These are phyloP conservation scores for Syzygium aqueum DNA, from an alignment of 345 rosid species.

Conservation along the genomic window DNA sequence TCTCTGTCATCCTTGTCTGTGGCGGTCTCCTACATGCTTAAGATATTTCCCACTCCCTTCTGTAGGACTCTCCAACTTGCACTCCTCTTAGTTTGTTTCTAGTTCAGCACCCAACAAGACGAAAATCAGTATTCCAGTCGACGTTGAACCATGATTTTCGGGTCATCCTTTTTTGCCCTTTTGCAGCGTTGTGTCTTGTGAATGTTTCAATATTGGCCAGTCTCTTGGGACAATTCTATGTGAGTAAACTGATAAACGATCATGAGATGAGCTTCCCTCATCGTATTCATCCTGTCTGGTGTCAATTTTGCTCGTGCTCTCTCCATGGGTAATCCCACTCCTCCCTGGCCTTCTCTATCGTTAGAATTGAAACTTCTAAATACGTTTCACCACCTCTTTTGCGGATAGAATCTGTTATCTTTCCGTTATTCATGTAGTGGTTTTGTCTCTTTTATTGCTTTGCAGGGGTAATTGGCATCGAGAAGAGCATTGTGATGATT, in stretches of 20 bases:
- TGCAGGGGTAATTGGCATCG: conserved; percentile 64
- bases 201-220: conserved; percentile 62
- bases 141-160: background rate
- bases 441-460: background rate
- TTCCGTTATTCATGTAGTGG: background rate
- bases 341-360: background rate
- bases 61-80: conserved; percentile 14
- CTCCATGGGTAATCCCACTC: conserved; percentile 47
- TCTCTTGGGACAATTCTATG: conserved; percentile 20
- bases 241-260: conserved; percentile 48
- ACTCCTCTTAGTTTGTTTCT: background rate
- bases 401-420: background rate
- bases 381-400: background rate
- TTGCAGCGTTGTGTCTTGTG: conserved; percentile 64
- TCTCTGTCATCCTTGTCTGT: conserved; percentile 80
- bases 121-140: background rate
- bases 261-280: conserved; percentile 55
- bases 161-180: background rate
- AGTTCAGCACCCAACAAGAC: no score
- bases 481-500: conserved; percentile 53
- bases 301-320: conserved; percentile 82
- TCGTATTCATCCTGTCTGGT: conserved; percentile 68
- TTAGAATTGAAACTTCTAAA: background rate
- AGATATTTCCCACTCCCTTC: conserved; percentile 77
- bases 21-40: conserved; percentile 72